Percentiles rank a stretch among this genome's conserved stretches.
Evolutionary conservation across 192 early-diverging fungal genomes (phyloP).

Genomic region (Lunasporangiospora selenospora): DNA sequence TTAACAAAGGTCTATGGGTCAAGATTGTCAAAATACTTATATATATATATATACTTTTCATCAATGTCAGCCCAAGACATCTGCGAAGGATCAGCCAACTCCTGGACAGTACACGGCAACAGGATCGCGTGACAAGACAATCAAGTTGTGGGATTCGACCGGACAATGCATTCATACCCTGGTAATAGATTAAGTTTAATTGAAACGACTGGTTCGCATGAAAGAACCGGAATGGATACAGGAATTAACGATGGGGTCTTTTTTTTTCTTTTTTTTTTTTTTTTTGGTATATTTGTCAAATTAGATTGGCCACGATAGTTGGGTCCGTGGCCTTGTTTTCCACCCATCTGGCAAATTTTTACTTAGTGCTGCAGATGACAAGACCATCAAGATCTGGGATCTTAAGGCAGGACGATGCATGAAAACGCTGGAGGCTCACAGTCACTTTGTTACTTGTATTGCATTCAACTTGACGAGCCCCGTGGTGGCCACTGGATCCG

Average conservation of each 20-base stretch:
- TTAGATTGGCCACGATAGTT: slow-evolving; percentile 92
- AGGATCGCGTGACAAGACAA: slow-evolving; percentile 90
- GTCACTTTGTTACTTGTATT: slow-evolving; percentile 90
- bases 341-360: slow-evolving; percentile 86
- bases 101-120: slow-evolving; percentile 79
- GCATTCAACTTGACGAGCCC: slow-evolving; percentile 71
- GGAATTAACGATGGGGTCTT: no score
- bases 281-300: no score
- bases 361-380: slow-evolving; percentile 89
- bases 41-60: no score
- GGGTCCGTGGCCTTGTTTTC: slow-evolving; percentile 87
- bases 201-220: no score
- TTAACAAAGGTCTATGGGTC: not conserved
- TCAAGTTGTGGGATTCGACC: slow-evolving; percentile 84
- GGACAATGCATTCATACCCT: slow-evolving; percentile 79
- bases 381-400: slow-evolving; percentile 91
- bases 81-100: slow-evolving; percentile 49
- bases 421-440: slow-evolving; percentile 84
- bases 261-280: slow-evolving; percentile 1
- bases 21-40: no score
- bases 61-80: slow-evolving; percentile 43
- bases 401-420: slow-evolving; percentile 80
- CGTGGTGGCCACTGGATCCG: slow-evolving; percentile 85
- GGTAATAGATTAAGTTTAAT: no score
- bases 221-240: no score